Evolutionary conservation across 805 yeast species (phyloP).

Genomic region (Candida nanaspora): DNA sequence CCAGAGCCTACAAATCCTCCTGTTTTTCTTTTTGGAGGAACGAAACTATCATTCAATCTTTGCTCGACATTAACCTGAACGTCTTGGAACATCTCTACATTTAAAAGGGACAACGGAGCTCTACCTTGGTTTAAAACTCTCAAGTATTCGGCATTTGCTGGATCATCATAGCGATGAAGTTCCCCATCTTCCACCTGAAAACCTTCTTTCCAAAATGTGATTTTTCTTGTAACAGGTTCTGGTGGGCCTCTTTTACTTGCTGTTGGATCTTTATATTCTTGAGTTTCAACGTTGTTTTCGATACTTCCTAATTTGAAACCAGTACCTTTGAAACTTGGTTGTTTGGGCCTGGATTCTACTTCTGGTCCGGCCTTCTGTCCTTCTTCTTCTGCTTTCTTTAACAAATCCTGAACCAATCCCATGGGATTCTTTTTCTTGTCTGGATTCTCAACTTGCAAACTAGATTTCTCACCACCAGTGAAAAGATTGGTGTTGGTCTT

Average conservation of each 20-base stretch:
- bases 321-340: slow-evolving; percentile 35
- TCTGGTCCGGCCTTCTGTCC: slow-evolving; percentile 38
- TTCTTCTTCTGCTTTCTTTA: slow-evolving; percentile 62
- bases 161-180: slow-evolving; percentile 84
- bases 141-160: slow-evolving; percentile 72
- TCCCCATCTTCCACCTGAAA: slow-evolving; percentile 92
- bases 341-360: slow-evolving; percentile 16
- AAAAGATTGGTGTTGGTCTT: slow-evolving; percentile 33
- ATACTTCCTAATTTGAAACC: slow-evolving; percentile 49
- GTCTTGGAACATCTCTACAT: slow-evolving; percentile 84
- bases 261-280: slow-evolving; percentile 24
- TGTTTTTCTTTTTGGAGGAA: slow-evolving; percentile 39
- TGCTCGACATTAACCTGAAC: slow-evolving; percentile 86
- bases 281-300: slow-evolving; percentile 27
- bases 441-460: slow-evolving; percentile 74
- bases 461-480: slow-evolving; percentile 70
- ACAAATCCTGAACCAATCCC: slow-evolving; percentile 44
- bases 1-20: slow-evolving; percentile 79
- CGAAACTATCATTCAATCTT: slow-evolving; percentile 74
- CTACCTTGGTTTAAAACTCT: slow-evolving; percentile 81
- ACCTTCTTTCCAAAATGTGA: slow-evolving; percentile 95
- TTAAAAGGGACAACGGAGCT: slow-evolving; percentile 78
- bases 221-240: slow-evolving; percentile 63
- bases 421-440: slow-evolving; percentile 30
- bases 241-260: slow-evolving; percentile 14